Evolutionary conservation across 306 rosid genomes (phyloP).

Genomic region (Cicer arietinum): DNA sequence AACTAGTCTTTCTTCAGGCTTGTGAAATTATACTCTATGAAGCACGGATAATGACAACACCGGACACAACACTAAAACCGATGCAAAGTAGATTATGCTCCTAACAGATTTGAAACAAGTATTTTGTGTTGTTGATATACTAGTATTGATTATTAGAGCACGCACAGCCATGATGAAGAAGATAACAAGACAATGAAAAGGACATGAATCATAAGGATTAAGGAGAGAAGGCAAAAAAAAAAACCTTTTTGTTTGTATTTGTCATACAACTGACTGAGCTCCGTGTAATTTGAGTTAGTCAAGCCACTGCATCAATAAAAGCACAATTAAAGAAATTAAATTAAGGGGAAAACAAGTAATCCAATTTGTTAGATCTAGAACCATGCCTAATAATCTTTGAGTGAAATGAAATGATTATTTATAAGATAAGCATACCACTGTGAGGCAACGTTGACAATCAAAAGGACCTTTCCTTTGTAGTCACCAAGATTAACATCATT

Average conservation of each 20-base stretch:
- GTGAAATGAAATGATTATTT: not conserved
- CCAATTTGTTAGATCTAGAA: not conserved
- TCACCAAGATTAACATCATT: conserved; percentile 80
- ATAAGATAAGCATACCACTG: conserved; percentile 67
- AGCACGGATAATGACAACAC: too few species aligned
- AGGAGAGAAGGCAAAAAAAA: conserved; percentile 38
- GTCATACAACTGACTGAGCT: conserved; percentile 83
- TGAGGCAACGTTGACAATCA: conserved; percentile 96
- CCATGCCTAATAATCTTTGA: too few species aligned
- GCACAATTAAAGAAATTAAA: not conserved
- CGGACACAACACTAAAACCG: too few species aligned
- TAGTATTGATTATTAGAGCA: not conserved
- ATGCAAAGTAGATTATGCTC: too few species aligned
- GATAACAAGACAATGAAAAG: conserved; percentile 2
- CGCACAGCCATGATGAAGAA: not conserved
- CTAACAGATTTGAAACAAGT: too few species aligned
- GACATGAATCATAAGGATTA: not conserved
- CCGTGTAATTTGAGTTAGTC: conserved; percentile 95
- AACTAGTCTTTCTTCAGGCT: too few species aligned
- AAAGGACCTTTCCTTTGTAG: conserved; percentile 87
- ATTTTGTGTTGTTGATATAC: too few species aligned
- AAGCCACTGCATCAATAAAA: conserved; percentile 84
- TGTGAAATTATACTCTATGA: too few species aligned
- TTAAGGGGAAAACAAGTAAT: not conserved
- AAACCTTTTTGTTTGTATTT: conserved; percentile 86